Evolutionary conservation across 768 basidiomycete species (phyloP), one percentile per base, ranked within the genome.

Genomic region (Crepidotus variabilis): DNA sequence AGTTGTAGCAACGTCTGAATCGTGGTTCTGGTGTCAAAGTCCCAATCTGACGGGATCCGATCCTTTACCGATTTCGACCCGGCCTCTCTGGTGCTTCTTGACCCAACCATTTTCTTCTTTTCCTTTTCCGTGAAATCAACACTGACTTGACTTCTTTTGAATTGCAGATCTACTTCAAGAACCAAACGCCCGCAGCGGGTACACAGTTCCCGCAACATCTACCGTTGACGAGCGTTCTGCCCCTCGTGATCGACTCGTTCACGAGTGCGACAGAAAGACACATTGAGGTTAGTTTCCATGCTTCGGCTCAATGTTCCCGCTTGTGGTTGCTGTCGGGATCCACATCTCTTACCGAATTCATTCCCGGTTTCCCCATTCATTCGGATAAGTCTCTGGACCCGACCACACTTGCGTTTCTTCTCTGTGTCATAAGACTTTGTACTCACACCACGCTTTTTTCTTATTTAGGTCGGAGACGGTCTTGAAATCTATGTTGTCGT

Each of bases 211-310:
- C 96, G 20, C 75, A 77, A 43, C 90, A 95, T 72, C 75, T 98
- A 45, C 89, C 94, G 14, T 77, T 99, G 57, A 67, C 78, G 21
- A 85, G 85, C 10, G 94, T 98, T 7, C 75, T 97, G 53, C 76
- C 83, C 28, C 83, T 99, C 69, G 92, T 98, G 64, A 90, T 93
- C 58, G 96, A 99, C 75, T 92, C 93, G 8, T 99, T 98, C 72
- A 96, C 95, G 23, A 85, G 92, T 61, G 97, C 97, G 23, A 98
- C 97, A 13, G 97, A 99, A 75, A 86, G 97, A 61, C 96, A 98
- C 73, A 98, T 98, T 68, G 95, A 98, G 84, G 91, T 91, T 59
- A 59, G 78, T 65, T 33, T 61, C 57, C 23, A 22, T 53, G 22
- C 58, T 34, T 55, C 52, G 22, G 21, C 28, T 47, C 11, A 39